Evolutionary conservation across 257 asterid species (phyloP).

Genomic region (Henckelia pumila): DNA sequence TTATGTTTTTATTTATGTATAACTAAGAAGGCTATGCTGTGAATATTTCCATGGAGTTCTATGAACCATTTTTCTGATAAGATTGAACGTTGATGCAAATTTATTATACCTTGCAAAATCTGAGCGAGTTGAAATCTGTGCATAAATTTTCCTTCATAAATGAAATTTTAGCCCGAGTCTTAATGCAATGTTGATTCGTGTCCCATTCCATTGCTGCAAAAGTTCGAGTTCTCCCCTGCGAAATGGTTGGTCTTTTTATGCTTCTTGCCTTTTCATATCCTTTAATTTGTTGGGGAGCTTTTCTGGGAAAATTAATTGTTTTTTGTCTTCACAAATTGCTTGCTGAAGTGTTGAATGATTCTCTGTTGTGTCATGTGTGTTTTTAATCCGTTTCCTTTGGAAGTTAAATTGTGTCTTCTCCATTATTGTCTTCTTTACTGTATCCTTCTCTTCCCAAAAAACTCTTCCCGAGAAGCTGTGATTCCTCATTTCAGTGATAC

Average conservation of each 20-base stretch:
- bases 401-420: not conserved
- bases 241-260: too few species aligned
- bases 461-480: not conserved
- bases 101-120: too few species aligned
- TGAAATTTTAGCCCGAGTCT: not conserved
- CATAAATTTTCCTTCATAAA: not conserved
- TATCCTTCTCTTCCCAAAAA: not conserved
- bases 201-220: not conserved
- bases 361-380: not conserved
- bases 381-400: not conserved
- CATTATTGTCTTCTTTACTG: not conserved
- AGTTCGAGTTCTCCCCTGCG: not conserved
- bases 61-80: too few species aligned
- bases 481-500: not conserved
- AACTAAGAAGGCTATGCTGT: too few species aligned
- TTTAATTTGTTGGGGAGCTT: not conserved
- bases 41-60: too few species aligned
- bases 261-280: not conserved
- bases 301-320: not conserved
- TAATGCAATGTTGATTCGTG: not conserved
- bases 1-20: too few species aligned
- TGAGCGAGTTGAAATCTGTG: too few species aligned
- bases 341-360: not conserved
- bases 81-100: too few species aligned
- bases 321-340: not conserved